Conservation (phyloP, 352 stramenopile species). For the Phytophthora cryptogea region DNA sequence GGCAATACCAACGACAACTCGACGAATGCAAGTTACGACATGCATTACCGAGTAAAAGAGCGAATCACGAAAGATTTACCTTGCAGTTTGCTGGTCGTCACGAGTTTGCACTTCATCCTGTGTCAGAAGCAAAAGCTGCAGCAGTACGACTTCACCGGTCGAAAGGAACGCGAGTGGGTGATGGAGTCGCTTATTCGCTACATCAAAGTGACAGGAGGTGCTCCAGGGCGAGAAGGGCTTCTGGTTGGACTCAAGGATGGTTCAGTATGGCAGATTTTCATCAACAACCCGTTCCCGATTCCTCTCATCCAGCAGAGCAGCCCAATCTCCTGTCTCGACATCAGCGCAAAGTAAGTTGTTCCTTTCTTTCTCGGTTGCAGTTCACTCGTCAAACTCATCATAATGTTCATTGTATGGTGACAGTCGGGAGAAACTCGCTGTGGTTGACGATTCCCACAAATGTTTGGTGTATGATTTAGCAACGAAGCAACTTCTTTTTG, state of each 20-base stretch:
- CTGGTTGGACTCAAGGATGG: constrained; percentile 94
- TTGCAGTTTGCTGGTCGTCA: constrained; percentile 90
- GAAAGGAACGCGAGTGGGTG: constrained; percentile 87
- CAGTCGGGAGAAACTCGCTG: constrained; percentile 87
- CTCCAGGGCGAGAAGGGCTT: constrained; percentile 86
- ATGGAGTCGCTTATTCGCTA: constrained; percentile 91
- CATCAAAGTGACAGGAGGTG: constrained; percentile 93
- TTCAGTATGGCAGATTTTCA: constrained; percentile 92
- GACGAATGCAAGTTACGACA: constrained; percentile 74
- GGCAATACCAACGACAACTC: constrained; percentile 42
- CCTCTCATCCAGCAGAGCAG: constrained; percentile 88
- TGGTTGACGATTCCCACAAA: constrained; percentile 91
- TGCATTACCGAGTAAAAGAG: constrained; percentile 93
- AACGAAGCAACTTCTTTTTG: constrained; percentile 90
- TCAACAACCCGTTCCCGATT: constrained; percentile 96
- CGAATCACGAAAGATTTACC: constrained; percentile 85
- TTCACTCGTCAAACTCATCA: background rate
- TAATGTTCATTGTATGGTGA: background rate
- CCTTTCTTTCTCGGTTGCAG: background rate
- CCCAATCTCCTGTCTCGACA: constrained; percentile 89
- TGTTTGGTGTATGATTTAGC: constrained; percentile 92
- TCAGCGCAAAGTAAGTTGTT: constrained; percentile 79
- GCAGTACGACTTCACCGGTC: constrained; percentile 90
- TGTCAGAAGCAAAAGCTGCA: constrained; percentile 93
- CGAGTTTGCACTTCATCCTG: constrained; percentile 91